A percentile compares a stretch with the other conserved stretches of the same genome.
Evolutionary conservation across 805 yeast genomes (phyloP).

Genomic region (Cyberlindnera suaveolens): DNA sequence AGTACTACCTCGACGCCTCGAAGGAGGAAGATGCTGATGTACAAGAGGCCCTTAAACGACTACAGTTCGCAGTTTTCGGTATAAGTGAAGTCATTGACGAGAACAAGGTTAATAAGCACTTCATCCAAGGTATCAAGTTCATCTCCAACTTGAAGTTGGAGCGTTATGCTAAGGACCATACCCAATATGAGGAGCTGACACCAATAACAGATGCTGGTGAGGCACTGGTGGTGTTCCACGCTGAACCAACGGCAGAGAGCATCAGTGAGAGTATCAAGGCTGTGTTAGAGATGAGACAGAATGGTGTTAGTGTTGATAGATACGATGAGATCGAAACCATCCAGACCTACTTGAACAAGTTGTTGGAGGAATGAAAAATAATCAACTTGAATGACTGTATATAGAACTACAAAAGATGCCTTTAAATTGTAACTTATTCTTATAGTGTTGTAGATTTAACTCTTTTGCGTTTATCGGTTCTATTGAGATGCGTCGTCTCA

Average conservation of each 20-base stretch:
- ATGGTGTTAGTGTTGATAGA: slow-evolving; percentile 26
- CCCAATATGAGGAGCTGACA: slow-evolving; percentile 24
- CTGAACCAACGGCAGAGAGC: slow-evolving; percentile 36
- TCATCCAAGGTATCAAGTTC: slow-evolving; percentile 59
- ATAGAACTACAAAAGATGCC: slow-evolving; percentile 1
- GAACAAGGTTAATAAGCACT: slow-evolving; percentile 50
- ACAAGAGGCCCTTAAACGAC: slow-evolving; percentile 66
- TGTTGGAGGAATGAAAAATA: slow-evolving; percentile 9
- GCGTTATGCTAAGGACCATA: slow-evolving; percentile 42
- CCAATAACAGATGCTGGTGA: slow-evolving; percentile 32
- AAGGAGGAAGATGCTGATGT: slow-evolving; percentile 50
- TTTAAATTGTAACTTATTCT: neutral
- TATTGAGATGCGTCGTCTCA: neutral
- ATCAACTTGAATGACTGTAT: neutral
- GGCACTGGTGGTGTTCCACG: slow-evolving; percentile 41
- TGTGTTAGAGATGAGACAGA: slow-evolving; percentile 42
- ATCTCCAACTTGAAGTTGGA: slow-evolving; percentile 64
- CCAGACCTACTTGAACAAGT: slow-evolving; percentile 19
- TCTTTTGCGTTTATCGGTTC: slow-evolving; percentile 17
- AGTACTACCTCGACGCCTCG: slow-evolving; percentile 49
- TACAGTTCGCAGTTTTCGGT: slow-evolving; percentile 82
- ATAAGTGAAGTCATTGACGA: slow-evolving; percentile 61
- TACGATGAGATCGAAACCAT: slow-evolving; percentile 32
- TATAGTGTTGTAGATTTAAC: slow-evolving; percentile 3
- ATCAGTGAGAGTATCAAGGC: slow-evolving; percentile 34